A percentile compares a stretch with the other conserved stretches of the same genome.
These are phyloP conservation scores for Tulasnella sp. DNA, from an alignment of 768 basidiomycete genomes.

Conservation along the genomic window DNA sequence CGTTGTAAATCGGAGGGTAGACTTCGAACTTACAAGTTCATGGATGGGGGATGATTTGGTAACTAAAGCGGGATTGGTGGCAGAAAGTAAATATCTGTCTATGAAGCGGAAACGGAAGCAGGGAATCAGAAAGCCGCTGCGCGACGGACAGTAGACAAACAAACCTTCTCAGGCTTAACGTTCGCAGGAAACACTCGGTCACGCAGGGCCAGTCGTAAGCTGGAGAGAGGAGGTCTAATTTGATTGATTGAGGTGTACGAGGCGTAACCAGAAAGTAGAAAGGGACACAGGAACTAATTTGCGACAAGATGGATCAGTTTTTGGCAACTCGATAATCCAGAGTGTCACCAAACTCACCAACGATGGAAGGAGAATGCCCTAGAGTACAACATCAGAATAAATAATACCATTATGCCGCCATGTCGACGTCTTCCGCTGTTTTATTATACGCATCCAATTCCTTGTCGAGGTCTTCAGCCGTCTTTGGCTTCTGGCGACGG, in stretches of 20 bases:
- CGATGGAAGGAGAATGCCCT: not conserved
- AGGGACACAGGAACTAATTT: not conserved
- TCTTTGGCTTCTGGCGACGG: conserved; percentile 52
- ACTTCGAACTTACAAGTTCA: not conserved
- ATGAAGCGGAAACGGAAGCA: not conserved
- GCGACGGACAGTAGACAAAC: not conserved
- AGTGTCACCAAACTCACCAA: not conserved
- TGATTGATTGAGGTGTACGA: not conserved
- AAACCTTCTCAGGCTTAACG: not conserved
- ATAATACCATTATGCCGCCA: conserved; percentile 19
- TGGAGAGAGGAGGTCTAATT: not conserved
- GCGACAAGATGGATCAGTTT: not conserved
- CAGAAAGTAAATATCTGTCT: not conserved
- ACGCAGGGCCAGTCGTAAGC: not conserved
- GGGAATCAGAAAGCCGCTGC: not conserved
- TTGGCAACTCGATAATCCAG: not conserved
- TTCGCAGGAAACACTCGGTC: not conserved
- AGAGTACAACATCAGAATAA: not conserved
- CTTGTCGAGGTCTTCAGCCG: conserved; percentile 78
- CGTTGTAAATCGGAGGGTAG: not conserved
- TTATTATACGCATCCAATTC: conserved; percentile 58
- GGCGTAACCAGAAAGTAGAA: not conserved
- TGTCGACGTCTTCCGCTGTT: conserved; percentile 7
- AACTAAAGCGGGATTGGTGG: not conserved
- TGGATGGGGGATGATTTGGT: not conserved